Conservation (phyloP, 192 early-diverging fungal species). For the Backusella parvicylindrica region DNA sequence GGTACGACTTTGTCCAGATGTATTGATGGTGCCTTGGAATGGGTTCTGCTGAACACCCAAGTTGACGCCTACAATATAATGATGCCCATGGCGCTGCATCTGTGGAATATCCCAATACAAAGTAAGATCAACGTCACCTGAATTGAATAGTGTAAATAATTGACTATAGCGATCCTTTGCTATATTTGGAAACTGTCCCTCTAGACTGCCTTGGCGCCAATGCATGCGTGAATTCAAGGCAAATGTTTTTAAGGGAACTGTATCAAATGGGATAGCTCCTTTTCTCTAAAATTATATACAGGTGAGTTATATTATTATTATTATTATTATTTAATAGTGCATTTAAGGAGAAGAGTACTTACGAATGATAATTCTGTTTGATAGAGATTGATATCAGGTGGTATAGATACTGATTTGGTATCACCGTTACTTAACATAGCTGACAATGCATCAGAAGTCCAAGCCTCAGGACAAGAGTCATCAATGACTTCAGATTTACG, state of each 20-base stretch:
- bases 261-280: constrained; percentile 52
- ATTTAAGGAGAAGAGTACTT: constrained; percentile 10
- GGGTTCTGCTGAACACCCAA: constrained; percentile 74
- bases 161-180: constrained; percentile 47
- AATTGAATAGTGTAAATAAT: constrained; percentile 83
- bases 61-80: constrained; percentile 92
- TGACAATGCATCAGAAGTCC: constrained; percentile 44
- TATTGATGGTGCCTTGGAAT: constrained; percentile 50
- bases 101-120: constrained; percentile 75
- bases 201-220: constrained; percentile 65
- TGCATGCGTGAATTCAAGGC: constrained; percentile 66
- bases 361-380: constrained; percentile 50
- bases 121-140: constrained; percentile 84
- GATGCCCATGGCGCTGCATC: constrained; percentile 68
- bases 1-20: constrained; percentile 41
- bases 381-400: constrained; percentile 46
- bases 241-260: constrained; percentile 65
- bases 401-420: constrained; percentile 16
- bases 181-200: constrained; percentile 65
- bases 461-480: constrained; percentile 39
- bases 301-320: constrained; percentile 46
- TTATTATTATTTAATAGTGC: background rate
- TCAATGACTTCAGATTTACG: background rate
- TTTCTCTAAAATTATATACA: constrained; percentile 42
- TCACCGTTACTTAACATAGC: constrained; percentile 39